Evolutionary conservation across 2,329 filamentous ascomycete species (phyloP).

Genomic region (Hypoxylon sp.): DNA sequence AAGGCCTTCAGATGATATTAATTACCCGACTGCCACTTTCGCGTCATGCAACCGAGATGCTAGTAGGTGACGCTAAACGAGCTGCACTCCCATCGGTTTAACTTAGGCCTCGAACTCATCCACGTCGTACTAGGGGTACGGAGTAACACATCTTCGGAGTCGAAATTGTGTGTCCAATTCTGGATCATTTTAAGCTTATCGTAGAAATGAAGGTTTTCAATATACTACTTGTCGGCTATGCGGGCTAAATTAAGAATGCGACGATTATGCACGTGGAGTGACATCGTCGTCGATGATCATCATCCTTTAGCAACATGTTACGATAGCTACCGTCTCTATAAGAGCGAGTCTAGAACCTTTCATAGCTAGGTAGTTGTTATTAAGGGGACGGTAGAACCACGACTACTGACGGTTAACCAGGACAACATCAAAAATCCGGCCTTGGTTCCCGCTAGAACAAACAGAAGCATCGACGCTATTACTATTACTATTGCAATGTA

Average conservation of each 20-base stretch:
- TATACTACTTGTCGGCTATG: slow-evolving; percentile 27
- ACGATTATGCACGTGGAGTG: slow-evolving; percentile 21
- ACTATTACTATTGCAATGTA: slow-evolving; percentile 19
- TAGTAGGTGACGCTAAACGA: slow-evolving; percentile 2
- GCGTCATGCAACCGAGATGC: neutral
- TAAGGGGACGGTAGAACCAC: neutral
- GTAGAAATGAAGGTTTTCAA: slow-evolving; percentile 20
- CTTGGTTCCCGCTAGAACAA: neutral
- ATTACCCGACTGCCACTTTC: neutral
- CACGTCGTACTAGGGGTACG: neutral
- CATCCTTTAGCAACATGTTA: slow-evolving; percentile 14
- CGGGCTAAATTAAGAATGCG: slow-evolving; percentile 33
- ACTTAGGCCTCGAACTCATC: slow-evolving; percentile 5
- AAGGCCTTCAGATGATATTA: neutral
- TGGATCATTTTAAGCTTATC: slow-evolving; percentile 18
- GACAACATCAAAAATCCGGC: neutral
- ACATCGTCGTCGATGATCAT: slow-evolving; percentile 28
- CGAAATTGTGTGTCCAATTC: neutral
- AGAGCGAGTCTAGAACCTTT: neutral
- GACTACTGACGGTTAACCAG: neutral
- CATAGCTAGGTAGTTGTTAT: neutral
- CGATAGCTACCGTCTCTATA: slow-evolving; percentile 20
- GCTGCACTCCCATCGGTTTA: neutral
- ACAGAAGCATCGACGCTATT: neutral
- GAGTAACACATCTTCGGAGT: slow-evolving; percentile 9